Percentiles rank a stretch among this genome's conserved stretches.
phyloP scores from a whole-genome alignment of 2,329 filamentous ascomycete genomes.

The Diaporthe amygdali region DNA sequence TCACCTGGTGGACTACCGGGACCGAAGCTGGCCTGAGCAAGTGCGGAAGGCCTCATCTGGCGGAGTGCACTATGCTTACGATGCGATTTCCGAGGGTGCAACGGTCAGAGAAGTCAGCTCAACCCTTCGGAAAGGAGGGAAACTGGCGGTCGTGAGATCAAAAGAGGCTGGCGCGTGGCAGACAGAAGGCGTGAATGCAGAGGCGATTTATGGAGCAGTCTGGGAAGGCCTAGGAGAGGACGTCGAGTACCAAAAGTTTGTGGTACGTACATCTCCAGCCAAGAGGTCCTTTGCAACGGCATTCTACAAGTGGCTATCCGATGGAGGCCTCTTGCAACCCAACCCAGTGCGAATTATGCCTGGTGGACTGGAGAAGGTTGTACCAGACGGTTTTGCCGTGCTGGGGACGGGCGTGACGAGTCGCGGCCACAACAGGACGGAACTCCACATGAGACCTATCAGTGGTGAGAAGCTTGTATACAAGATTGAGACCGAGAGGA shows the following conservation, averaged over 20 bases:
- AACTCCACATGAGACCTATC: conserved; percentile 43
- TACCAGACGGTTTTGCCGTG: conserved; percentile 34
- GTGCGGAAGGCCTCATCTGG: conserved; percentile 32
- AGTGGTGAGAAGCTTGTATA: conserved; percentile 47
- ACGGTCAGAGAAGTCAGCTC: conserved; percentile 39
- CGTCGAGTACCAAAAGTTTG: conserved; percentile 41
- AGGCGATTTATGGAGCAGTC: conserved; percentile 46
- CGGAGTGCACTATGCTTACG: conserved; percentile 42
- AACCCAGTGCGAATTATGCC: conserved; percentile 40
- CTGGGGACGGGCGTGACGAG: conserved; percentile 33
- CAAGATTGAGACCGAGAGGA: conserved; percentile 15
- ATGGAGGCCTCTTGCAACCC: conserved; percentile 30
- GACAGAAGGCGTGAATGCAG: conserved; percentile 32
- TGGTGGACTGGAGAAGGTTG: conserved; percentile 34
- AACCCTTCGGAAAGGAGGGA: conserved; percentile 34
- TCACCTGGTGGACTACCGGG: conserved; percentile 43
- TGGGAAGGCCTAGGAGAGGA: conserved; percentile 48
- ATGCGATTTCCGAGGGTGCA: conserved; percentile 44
- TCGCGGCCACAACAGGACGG: conserved; percentile 28
- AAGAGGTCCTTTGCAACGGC: conserved; percentile 37
- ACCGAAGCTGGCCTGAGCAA: conserved; percentile 38
- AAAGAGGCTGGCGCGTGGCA: conserved; percentile 36
- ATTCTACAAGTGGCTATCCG: conserved; percentile 42
- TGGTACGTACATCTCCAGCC: conserved; percentile 28
- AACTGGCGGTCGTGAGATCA: conserved; percentile 36